Percentiles rank a stretch among this genome's conserved stretches.
phyloP scores from a whole-genome alignment of 805 yeast species.

The Tetrapisispora pingtungensis region DNA sequence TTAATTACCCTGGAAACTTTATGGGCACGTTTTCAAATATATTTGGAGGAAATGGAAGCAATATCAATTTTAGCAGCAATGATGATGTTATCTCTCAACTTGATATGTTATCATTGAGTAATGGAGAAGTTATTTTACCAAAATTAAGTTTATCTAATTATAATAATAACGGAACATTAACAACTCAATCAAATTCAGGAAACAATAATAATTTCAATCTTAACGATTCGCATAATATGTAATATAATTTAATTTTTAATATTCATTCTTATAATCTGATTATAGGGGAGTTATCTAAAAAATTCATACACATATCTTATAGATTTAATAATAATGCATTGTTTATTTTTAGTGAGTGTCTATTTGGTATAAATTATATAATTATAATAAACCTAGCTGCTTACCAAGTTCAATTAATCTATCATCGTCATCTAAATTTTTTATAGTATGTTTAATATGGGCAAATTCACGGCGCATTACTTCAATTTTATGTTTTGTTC shows the following conservation, averaged over 20 bases:
- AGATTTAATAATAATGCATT: constrained; percentile 1
- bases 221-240: background rate
- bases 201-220: background rate
- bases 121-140: constrained; percentile 25
- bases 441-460: constrained; percentile 5
- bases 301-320: background rate
- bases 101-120: constrained; percentile 21
- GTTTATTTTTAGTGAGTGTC: background rate
- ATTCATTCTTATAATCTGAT: too few relatives aligned
- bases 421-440: constrained; percentile 11
- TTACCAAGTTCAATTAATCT: background rate
- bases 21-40: constrained; percentile 24
- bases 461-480: constrained; percentile 27
- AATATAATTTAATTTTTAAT: background rate
- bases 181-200: background rate
- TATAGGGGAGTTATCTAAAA: too few relatives aligned
- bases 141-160: constrained; percentile 23
- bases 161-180: constrained; percentile 1
- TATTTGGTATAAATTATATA: background rate
- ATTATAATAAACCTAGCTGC: background rate
- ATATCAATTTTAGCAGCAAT: constrained; percentile 8
- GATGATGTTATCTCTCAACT: constrained; percentile 24
- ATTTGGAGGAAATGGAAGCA: constrained; percentile 2
- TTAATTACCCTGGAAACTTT: constrained; percentile 27
- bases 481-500: constrained; percentile 42